phyloP scores from a whole-genome alignment of 345 rosid genomes.

The Draba incana region DNA sequence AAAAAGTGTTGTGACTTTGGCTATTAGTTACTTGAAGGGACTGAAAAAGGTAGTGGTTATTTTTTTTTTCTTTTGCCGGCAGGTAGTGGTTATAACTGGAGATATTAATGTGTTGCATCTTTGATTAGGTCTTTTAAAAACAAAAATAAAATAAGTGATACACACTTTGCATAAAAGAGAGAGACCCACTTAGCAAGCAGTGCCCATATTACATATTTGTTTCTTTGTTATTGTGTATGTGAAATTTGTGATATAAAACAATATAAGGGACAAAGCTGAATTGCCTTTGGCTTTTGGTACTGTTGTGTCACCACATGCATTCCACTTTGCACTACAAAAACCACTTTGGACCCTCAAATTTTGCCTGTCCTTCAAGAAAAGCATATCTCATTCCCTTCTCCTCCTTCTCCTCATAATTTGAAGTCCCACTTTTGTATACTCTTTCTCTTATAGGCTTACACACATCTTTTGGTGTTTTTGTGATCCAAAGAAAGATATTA shows the following conservation, averaged over 20 bases:
- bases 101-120: slow-evolving; percentile 22
- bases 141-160: background rate
- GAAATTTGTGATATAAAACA: slow-evolving; percentile 43
- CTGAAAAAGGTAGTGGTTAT: background rate
- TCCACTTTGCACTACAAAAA: slow-evolving; percentile 75
- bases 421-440: slow-evolving; percentile 13
- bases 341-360: slow-evolving; percentile 66
- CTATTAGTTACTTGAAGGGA: background rate
- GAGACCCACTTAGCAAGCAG: slow-evolving; percentile 55
- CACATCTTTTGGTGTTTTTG: slow-evolving; percentile 17
- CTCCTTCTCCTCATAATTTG: slow-evolving; percentile 23
- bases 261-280: slow-evolving; percentile 51
- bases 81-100: background rate
- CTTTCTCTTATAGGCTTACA: slow-evolving; percentile 20
- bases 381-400: slow-evolving; percentile 46
- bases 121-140: slow-evolving; percentile 20
- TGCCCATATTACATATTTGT: slow-evolving; percentile 27
- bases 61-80: no score
- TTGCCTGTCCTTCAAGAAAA: slow-evolving; percentile 71
- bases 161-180: slow-evolving; percentile 46
- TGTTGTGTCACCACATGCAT: slow-evolving; percentile 84
- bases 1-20: slow-evolving; percentile 25
- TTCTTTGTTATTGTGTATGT: slow-evolving; percentile 24
- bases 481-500: slow-evolving; percentile 3
- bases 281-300: slow-evolving; percentile 73